Base-by-base conservation (phyloP, 179 eudicot genomes). In the Carnegiea gigantea region DNA sequence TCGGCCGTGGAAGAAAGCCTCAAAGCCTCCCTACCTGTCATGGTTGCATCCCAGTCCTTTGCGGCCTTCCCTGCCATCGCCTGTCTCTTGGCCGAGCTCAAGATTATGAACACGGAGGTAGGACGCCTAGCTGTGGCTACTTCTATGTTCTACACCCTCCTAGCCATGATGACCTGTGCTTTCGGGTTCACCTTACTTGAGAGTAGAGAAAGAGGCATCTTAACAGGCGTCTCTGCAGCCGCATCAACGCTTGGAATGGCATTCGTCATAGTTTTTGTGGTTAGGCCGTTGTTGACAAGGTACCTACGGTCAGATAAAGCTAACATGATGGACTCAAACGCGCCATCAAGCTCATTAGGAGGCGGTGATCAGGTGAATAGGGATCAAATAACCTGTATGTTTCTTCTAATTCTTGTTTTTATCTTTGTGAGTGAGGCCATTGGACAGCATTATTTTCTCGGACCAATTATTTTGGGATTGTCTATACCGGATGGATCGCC, bases 401-500 rank as follows among this genome's bases (percentile, higher is more conserved):
- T 93, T 51, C 30, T 79, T 7, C 14, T 71, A 2, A 76, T 87
- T 46, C 79, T 92, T 6, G 1, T 88, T 24, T 59, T 76, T 13
- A 87, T 82, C 2, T 44, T 92, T 2, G 70, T 46, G 14, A 83
- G 88, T 36, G 93, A 92, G 80, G 0, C 79, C 1, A 77, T 93
- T 5, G 97, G 97, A 44, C 93, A 88, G 51, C 93, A 92, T 77
- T 88, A 75, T 11, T 81, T 86, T 53, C 83, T 90, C 0, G 97
- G 95, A 26, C 90, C 97, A 2, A 12, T 86, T 10, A 17, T 90
- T 6, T 53, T 92, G 9, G 97, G 95, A 3, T 77, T 92, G 74
- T 80, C 84, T 10, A 40, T 92, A 49, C 95, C 97, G 6, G 90
- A 90, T n/a, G 92, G 88, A 7, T 92, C 91, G 9, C 91, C 97